Conservation (phyloP, 306 rosid genomes). For the Trifolium fragiferum region DNA sequence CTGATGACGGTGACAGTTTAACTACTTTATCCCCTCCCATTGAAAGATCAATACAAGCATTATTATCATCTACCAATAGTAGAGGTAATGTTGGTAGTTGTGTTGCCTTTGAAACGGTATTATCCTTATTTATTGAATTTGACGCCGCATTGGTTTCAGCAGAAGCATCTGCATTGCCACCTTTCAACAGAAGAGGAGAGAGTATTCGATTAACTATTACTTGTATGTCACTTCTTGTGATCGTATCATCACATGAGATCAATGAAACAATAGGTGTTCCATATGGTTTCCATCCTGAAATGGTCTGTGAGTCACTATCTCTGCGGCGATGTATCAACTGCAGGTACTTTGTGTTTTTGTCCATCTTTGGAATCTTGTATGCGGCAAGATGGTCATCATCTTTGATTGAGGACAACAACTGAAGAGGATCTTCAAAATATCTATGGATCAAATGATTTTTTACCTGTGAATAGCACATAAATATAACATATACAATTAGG, state of each 20-base stretch:
- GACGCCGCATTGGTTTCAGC: constrained; percentile 59
- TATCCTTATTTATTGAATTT: constrained; percentile 55
- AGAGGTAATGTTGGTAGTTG: constrained; percentile 66
- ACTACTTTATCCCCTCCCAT: constrained; percentile 77
- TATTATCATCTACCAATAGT: constrained; percentile 73
- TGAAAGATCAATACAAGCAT: constrained; percentile 78
- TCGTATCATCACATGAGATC: constrained; percentile 69
- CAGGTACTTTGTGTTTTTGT: constrained; percentile 74
- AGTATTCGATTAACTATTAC: constrained; percentile 65
- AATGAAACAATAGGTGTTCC: constrained; percentile 81
- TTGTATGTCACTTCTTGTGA: constrained; percentile 75
- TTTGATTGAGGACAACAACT: constrained; percentile 73
- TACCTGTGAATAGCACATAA: constrained; percentile 57
- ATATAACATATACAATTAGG: constrained; percentile 31
- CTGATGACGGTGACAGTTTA: constrained; percentile 56
- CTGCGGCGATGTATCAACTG: constrained; percentile 84
- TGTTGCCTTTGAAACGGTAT: constrained; percentile 51
- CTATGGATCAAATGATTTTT: constrained; percentile 79
- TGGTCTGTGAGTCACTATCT: constrained; percentile 63
- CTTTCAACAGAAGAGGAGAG: constrained; percentile 71
- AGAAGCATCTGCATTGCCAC: constrained; percentile 51
- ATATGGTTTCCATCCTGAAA: constrained; percentile 85
- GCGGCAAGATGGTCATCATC: constrained; percentile 91
- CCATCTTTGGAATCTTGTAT: constrained; percentile 75
- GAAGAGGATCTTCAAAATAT: constrained; percentile 84